Evolutionary conservation across 2,329 filamentous ascomycete genomes (phyloP), one percentile per base, ranked within the genome.

Genomic region (Cadophora sp.): DNA sequence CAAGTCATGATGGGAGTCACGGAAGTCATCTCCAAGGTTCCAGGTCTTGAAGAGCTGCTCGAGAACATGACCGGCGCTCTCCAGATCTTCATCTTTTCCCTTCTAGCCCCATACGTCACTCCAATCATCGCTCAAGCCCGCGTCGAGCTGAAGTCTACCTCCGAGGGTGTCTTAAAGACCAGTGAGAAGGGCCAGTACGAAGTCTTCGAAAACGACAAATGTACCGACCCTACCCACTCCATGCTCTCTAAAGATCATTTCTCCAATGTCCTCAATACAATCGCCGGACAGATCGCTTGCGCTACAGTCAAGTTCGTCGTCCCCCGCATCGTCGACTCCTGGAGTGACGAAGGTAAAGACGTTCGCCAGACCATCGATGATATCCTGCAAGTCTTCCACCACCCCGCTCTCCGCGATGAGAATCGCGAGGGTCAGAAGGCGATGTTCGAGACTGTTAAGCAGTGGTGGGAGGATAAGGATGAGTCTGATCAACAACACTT

Each of bases 211-310:
- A 67, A 67, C 43, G 65, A 63, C 16, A 65, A n/a, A 7, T 61
- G 29, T n/a, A 61, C 87, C 27, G 91, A 97, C 76, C 94, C 94
- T 0, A 97, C 94, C 0, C 94, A 97, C 82, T 95, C 92, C 24
- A 97, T 97, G 93, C 83, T 97, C 62, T 93, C 92, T 70, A 97
- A 97, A 82, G 94, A 97, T 75, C 94, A 97, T 79, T 97, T 97
- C 79, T 78, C 83, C 76, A 73, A 69, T n/a, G 67, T 69, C 27
- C 85, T 97, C 69, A 97, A 97, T 78, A 93, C 97, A 77, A 86
- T 94, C 53, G 93, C 93, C 53, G 94, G 94, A 66, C 90, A 90
- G 74, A 87, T 93, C 67, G 93, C 93, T 27, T 91, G 90, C 71
- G 87, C 89, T 73, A 88, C 93, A 51, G 83, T 97, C 61, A 87